phyloP scores from a whole-genome alignment of 2,329 filamentous ascomycete species.

The Aspergillus novoparasiticus region DNA sequence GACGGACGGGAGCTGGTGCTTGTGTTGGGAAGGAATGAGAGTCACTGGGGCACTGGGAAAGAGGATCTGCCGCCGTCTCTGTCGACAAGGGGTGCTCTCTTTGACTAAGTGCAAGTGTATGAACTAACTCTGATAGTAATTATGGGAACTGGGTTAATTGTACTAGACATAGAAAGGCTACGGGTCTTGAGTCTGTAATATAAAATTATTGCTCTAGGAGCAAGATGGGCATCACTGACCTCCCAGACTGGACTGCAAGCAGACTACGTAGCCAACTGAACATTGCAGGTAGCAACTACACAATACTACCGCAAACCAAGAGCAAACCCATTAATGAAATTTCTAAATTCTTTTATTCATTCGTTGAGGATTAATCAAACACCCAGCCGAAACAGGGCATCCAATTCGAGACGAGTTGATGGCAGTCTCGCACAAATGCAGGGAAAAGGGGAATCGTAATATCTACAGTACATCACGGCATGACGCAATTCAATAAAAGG shows the following conservation, averaged over 20 bases:
- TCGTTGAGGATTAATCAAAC: background rate
- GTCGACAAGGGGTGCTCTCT: conserved; percentile 4
- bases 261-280: no score
- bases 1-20: conserved; percentile 67
- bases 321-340: background rate
- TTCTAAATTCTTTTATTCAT: background rate
- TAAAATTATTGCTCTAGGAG: no score
- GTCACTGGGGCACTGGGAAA: conserved; percentile 63
- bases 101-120: background rate
- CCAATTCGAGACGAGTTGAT: conserved; percentile 3
- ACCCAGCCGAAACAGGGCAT: background rate
- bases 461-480: conserved; percentile 9
- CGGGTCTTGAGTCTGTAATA: no score
- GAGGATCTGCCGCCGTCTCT: conserved; percentile 66
- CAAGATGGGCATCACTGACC: no score
- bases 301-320: no score
- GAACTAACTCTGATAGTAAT: background rate
- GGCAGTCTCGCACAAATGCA: background rate
- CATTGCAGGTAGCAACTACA: no score
- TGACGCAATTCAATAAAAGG: background rate
- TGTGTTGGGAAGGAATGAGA: conserved; percentile 63
- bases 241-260: no score
- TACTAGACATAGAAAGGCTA: no score
- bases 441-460: conserved; percentile 10
- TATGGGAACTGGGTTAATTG: no score